Evolutionary conservation across 441 rosid genomes (phyloP).

Genomic region (Croton laevigatus): DNA sequence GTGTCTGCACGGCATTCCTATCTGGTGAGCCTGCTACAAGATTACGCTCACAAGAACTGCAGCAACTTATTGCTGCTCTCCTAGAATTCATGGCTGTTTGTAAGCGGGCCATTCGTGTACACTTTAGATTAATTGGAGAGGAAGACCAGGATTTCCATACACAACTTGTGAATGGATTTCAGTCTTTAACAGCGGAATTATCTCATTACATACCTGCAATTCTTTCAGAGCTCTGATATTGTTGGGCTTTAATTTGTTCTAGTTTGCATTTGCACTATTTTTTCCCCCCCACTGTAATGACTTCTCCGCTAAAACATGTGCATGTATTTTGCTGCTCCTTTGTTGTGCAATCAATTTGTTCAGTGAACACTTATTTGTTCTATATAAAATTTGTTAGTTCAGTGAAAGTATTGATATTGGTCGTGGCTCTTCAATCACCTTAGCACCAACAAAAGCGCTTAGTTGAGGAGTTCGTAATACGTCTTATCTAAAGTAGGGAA

Average conservation of each 20-base stretch:
- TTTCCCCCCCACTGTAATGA: background rate
- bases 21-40: slow-evolving; percentile 99
- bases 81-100: slow-evolving; percentile 99
- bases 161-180: slow-evolving; percentile 97
- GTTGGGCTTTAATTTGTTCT: slow-evolving; percentile 17
- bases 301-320: background rate
- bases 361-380: background rate
- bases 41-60: slow-evolving; percentile 90
- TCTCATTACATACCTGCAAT: slow-evolving; percentile 99
- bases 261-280: background rate
- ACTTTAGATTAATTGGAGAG: slow-evolving; percentile 87
- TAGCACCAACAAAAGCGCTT: slow-evolving; percentile 42
- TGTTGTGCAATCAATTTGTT: background rate
- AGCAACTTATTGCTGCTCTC: slow-evolving; percentile 95
- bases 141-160: slow-evolving; percentile 99
- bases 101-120: slow-evolving; percentile 96
- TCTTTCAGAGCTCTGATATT: slow-evolving; percentile 83
- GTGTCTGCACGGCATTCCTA: slow-evolving; percentile 90
- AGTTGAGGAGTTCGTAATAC: slow-evolving; percentile 15
- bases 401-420: background rate
- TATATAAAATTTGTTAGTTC: background rate
- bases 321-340: background rate
- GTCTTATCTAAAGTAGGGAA: too few relatives aligned
- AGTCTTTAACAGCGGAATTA: slow-evolving; percentile 97
- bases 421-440: background rate